Conservation (phyloP, 2,329 filamentous ascomycete genomes). For the Trichoderma koningii region DNA sequence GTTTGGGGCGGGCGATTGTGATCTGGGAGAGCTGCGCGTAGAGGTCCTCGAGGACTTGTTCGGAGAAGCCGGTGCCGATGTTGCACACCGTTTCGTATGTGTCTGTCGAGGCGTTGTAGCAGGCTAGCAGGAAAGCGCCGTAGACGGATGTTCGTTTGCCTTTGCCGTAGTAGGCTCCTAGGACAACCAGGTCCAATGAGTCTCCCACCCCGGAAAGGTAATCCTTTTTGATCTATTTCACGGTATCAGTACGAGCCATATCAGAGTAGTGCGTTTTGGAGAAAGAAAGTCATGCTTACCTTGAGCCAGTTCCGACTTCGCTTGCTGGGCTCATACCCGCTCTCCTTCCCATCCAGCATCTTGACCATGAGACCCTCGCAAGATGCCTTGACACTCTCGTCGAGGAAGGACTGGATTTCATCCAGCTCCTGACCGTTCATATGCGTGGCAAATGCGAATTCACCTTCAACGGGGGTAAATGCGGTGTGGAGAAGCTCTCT, state of each 20-base stretch:
- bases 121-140: slow-evolving; percentile 91
- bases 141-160: slow-evolving; percentile 96
- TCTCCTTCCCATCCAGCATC: slow-evolving; percentile 93
- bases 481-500: slow-evolving; percentile 72
- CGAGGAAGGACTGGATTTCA: slow-evolving; percentile 87
- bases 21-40: slow-evolving; percentile 73
- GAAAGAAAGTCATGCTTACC: slow-evolving; percentile 48
- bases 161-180: slow-evolving; percentile 91
- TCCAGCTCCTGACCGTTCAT: slow-evolving; percentile 89
- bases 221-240: slow-evolving; percentile 86
- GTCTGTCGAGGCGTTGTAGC: slow-evolving; percentile 79
- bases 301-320: slow-evolving; percentile 98
- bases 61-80: slow-evolving; percentile 95
- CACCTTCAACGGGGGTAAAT: slow-evolving; percentile 79
- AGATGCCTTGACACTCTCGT: slow-evolving; percentile 92
- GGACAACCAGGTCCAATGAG: slow-evolving; percentile 91
- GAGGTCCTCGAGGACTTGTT: slow-evolving; percentile 87
- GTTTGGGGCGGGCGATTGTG: slow-evolving; percentile 87
- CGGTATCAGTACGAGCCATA: not conserved
- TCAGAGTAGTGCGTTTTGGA: not conserved
- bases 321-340: slow-evolving; percentile 93
- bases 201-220: slow-evolving; percentile 93
- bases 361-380: slow-evolving; percentile 99
- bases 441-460: slow-evolving; percentile 85
- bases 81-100: slow-evolving; percentile 96